Evolutionary conservation across 768 basidiomycete genomes (phyloP).

Genomic region (Leccinum subgranulosum): DNA sequence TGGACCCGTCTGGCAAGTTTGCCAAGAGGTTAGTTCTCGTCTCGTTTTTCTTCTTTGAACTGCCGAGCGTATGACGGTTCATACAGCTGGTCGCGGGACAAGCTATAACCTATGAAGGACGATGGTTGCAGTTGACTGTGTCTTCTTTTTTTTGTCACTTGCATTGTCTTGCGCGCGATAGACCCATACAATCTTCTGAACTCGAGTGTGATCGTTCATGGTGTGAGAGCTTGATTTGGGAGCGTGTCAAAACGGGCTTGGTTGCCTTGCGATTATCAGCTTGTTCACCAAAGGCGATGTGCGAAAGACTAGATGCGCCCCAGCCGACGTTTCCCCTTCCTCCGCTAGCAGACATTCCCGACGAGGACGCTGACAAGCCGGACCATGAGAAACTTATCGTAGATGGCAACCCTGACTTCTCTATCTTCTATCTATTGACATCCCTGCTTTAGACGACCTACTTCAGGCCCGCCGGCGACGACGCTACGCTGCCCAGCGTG

Average conservation of each 20-base stretch:
- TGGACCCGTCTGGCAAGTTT: slow-evolving; percentile 70
- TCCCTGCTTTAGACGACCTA: slow-evolving; percentile 21
- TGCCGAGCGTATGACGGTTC: slow-evolving; percentile 1
- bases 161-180: slow-evolving; percentile 14
- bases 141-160: neutral
- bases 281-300: slow-evolving; percentile 30
- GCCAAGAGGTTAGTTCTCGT: slow-evolving; percentile 49
- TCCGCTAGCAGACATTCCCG: slow-evolving; percentile 38
- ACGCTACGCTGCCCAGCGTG: slow-evolving; percentile 33
- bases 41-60: neutral
- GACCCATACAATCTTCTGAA: slow-evolving; percentile 11
- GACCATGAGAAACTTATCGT: slow-evolving; percentile 34
- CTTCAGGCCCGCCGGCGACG: slow-evolving; percentile 28
- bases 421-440: slow-evolving; percentile 6
- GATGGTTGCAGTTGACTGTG: neutral
- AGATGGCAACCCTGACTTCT: slow-evolving; percentile 5
- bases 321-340: slow-evolving; percentile 41
- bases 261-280: neutral
- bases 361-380: slow-evolving; percentile 40
- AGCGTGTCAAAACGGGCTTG: neutral
- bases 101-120: slow-evolving; percentile 45
- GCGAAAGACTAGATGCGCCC: slow-evolving; percentile 38
- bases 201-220: neutral
- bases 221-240: neutral
- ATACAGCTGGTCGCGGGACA: slow-evolving; percentile 72